A percentile compares a stretch with the other conserved stretches of the same genome.
Evolutionary conservation across 768 basidiomycete genomes (phyloP).

Genomic region (Rhizopogon vinicolor): DNA sequence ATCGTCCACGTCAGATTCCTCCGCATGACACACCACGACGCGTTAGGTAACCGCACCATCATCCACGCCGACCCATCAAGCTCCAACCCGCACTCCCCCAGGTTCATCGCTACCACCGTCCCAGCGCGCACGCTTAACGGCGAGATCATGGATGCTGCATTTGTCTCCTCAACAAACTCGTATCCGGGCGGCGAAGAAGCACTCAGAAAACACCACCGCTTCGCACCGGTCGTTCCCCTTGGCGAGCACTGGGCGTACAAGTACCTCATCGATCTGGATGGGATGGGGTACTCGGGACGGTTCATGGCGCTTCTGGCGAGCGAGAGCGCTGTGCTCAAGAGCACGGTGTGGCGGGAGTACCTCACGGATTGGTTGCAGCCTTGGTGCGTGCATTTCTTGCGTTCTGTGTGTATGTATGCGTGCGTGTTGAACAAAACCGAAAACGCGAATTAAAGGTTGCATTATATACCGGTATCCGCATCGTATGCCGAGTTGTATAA

Average conservation of each 20-base stretch:
- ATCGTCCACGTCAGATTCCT: slow-evolving; percentile 45
- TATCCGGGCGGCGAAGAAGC: slow-evolving; percentile 75
- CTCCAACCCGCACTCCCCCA: slow-evolving; percentile 27
- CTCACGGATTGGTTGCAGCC: slow-evolving; percentile 91
- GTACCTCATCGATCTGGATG: slow-evolving; percentile 88
- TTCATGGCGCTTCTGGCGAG: slow-evolving; percentile 84
- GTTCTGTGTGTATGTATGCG: too few species aligned
- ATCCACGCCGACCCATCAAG: slow-evolving; percentile 65
- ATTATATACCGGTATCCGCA: slow-evolving; percentile 89
- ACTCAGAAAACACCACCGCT: slow-evolving; percentile 49
- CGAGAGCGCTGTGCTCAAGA: slow-evolving; percentile 86
- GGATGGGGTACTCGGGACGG: slow-evolving; percentile 93
- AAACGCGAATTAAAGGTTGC: slow-evolving; percentile 53
- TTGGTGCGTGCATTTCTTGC: slow-evolving; percentile 44
- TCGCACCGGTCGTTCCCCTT: slow-evolving; percentile 71
- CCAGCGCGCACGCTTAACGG: slow-evolving; percentile 61
- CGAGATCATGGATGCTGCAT: slow-evolving; percentile 84
- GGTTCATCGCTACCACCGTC: slow-evolving; percentile 58
- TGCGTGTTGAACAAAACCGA: neutral
- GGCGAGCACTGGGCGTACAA: slow-evolving; percentile 92
- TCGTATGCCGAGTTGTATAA: slow-evolving; percentile 92
- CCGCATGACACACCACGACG: slow-evolving; percentile 61
- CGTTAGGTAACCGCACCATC: slow-evolving; percentile 51
- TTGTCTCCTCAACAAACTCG: slow-evolving; percentile 55
- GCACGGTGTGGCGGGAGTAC: slow-evolving; percentile 88